phyloP scores from a whole-genome alignment of 169 alveolate genomes.

The Cryptosporidium felis region DNA sequence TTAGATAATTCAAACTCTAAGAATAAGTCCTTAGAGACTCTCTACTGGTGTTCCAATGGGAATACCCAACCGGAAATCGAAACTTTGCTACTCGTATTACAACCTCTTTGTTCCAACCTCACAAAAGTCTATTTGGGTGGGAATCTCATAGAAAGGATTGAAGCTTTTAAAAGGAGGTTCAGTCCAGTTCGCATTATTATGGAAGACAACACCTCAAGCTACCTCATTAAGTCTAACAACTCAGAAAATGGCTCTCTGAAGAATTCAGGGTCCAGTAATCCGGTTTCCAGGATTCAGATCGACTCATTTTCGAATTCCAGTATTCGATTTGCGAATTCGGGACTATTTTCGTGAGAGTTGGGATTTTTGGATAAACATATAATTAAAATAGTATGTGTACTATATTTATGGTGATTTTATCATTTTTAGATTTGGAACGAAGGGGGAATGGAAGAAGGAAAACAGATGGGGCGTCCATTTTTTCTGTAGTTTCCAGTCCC shows the following conservation, averaged over 20 bases:
- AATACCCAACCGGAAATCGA: slow-evolving; percentile 69
- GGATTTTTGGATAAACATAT: too few relatives aligned
- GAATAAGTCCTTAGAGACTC: slow-evolving; percentile 52
- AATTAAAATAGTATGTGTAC: too few relatives aligned
- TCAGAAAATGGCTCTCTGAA: too few relatives aligned
- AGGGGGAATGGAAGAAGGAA: too few relatives aligned
- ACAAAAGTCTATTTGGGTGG: slow-evolving; percentile 39
- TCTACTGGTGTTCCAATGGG: slow-evolving; percentile 61
- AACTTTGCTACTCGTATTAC: slow-evolving; percentile 30
- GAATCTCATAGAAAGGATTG: slow-evolving; percentile 62
- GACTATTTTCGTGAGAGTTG: neutral
- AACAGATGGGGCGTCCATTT: too few relatives aligned
- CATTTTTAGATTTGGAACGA: too few relatives aligned
- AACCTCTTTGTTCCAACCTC: slow-evolving; percentile 27
- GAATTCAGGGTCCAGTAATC: too few relatives aligned
- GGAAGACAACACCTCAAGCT: slow-evolving; percentile 27
- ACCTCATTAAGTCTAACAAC: neutral
- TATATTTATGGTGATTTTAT: too few relatives aligned
- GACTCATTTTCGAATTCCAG: neutral
- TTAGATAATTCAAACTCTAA: neutral
- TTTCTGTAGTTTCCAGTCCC: too few relatives aligned
- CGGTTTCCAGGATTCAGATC: too few relatives aligned
- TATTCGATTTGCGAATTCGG: neutral
- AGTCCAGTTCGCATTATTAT: slow-evolving; percentile 20
- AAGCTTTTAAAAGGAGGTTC: slow-evolving; percentile 54